Evolutionary conservation across 108 stramenopile genomes (phyloP).

Genomic region (Cylindrotheca closterium): DNA sequence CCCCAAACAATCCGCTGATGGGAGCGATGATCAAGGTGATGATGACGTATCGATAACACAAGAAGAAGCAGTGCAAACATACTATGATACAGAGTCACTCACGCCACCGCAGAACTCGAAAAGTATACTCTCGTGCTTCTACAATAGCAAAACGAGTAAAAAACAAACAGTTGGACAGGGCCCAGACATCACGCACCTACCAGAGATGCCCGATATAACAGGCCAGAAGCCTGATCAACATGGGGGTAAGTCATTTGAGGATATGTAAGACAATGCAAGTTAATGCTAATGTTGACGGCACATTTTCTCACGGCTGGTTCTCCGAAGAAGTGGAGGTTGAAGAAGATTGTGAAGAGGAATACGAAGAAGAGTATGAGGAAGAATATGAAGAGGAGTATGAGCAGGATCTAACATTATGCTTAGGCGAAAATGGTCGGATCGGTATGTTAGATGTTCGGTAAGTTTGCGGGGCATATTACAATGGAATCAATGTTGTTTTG

Average conservation of each 20-base stretch:
- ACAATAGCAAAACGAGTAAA: conserved; percentile 4
- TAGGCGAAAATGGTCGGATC: conserved; percentile 70
- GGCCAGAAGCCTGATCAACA: no score
- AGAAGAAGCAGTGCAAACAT: background rate
- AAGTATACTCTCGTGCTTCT: conserved; percentile 27
- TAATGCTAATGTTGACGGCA: no score
- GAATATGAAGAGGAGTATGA: conserved; percentile 49
- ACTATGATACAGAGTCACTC: background rate
- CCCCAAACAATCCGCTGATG: background rate
- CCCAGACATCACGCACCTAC: no score
- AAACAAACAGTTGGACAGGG: background rate
- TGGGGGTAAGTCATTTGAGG: no score
- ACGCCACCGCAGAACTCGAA: conserved; percentile 31
- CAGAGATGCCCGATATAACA: no score
- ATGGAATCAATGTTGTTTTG: background rate
- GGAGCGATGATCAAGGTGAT: background rate
- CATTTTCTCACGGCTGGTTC: no score
- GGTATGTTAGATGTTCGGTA: conserved; percentile 67
- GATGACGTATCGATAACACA: background rate
- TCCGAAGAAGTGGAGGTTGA: no score
- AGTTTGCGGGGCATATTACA: background rate
- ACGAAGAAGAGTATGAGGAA: conserved; percentile 44
- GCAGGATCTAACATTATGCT: conserved; percentile 41
- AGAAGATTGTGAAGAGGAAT: conserved; percentile 11
- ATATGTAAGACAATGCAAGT: no score